Percentiles rank a stretch among this genome's conserved stretches.
Evolutionary conservation across 305 asterid genomes (phyloP).

Genomic region (Vinca major): DNA sequence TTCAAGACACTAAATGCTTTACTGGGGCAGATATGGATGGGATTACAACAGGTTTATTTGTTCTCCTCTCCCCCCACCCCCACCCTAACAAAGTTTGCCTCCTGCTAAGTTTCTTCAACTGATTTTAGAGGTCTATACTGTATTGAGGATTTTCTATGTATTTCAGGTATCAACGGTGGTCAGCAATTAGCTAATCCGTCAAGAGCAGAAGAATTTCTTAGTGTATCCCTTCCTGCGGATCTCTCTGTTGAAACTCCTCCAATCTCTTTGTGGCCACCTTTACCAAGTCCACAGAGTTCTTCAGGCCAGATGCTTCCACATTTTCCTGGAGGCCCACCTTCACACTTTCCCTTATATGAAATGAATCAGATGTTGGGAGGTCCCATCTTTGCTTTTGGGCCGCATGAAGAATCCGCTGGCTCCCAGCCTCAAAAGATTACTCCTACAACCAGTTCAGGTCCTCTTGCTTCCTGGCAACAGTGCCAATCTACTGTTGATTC

Average conservation of each 20-base stretch:
- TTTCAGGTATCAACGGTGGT: constrained; percentile 44
- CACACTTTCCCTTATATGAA: constrained; percentile 90
- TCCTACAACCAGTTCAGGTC: constrained; percentile 47
- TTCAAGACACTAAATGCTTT: constrained; percentile 39
- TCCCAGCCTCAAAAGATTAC: constrained; percentile 54
- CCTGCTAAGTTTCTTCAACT: background rate
- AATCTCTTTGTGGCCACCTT: constrained; percentile 80
- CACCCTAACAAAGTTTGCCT: too few species aligned
- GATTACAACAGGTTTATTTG: constrained; percentile 35
- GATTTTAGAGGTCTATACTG: background rate
- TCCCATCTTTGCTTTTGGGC: constrained; percentile 71
- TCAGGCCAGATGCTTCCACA: constrained; percentile 74
- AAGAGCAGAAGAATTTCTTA: constrained; percentile 63
- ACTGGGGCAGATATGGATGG: constrained; percentile 35
- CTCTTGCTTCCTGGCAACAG: constrained; percentile 79
- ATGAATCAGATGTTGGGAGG: constrained; percentile 87
- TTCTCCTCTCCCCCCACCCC: background rate
- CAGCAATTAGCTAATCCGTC: constrained; percentile 50
- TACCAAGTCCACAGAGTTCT: constrained; percentile 77
- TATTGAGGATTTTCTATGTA: constrained; percentile 5
- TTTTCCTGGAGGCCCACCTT: constrained; percentile 73
- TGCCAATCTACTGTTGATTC: constrained; percentile 82
- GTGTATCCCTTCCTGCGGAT: constrained; percentile 95
- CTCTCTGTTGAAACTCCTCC: constrained; percentile 88
- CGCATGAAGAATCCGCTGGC: constrained; percentile 63